These are phyloP conservation scores for Ogataea wickerhamii DNA, from an alignment of 805 yeast species.

Conservation along the genomic window DNA sequence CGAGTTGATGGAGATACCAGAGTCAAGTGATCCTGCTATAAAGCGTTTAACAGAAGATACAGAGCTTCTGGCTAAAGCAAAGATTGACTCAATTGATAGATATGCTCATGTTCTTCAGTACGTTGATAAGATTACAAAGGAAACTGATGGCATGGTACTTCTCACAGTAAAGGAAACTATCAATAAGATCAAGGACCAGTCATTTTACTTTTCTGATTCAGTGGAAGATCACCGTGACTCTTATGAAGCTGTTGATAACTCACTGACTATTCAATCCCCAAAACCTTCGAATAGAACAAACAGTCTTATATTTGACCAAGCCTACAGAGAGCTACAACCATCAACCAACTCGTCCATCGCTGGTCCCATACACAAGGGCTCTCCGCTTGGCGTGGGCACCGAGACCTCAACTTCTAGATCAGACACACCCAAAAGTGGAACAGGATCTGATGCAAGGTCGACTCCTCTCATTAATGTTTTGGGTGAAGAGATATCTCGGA, in stretches of 20 bases:
- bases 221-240: slow-evolving; percentile 20
- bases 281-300: slow-evolving; percentile 13
- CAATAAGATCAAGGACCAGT: slow-evolving; percentile 42
- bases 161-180: slow-evolving; percentile 62
- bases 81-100: slow-evolving; percentile 66
- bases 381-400: slow-evolving; percentile 6
- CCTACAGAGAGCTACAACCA: slow-evolving; percentile 17
- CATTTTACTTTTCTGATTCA: slow-evolving; percentile 19
- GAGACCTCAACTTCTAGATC: slow-evolving; percentile 21
- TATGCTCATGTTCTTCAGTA: slow-evolving; percentile 71
- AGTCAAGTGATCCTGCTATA: slow-evolving; percentile 63
- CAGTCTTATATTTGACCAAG: slow-evolving; percentile 21
- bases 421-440: slow-evolving; percentile 20
- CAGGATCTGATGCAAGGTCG: slow-evolving; percentile 17
- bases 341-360: slow-evolving; percentile 2
- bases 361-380: slow-evolving; percentile 1
- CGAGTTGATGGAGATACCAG: slow-evolving; percentile 38
- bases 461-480: slow-evolving; percentile 28
- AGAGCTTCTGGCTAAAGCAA: slow-evolving; percentile 52
- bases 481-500: slow-evolving; percentile 15
- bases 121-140: slow-evolving; percentile 71
- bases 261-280: slow-evolving; percentile 18
- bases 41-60: slow-evolving; percentile 64
- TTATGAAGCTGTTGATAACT: slow-evolving; percentile 4
- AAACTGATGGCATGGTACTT: slow-evolving; percentile 69